phyloP scores from a whole-genome alignment of 306 rosid species.

The Canavalia ensiformis region DNA sequence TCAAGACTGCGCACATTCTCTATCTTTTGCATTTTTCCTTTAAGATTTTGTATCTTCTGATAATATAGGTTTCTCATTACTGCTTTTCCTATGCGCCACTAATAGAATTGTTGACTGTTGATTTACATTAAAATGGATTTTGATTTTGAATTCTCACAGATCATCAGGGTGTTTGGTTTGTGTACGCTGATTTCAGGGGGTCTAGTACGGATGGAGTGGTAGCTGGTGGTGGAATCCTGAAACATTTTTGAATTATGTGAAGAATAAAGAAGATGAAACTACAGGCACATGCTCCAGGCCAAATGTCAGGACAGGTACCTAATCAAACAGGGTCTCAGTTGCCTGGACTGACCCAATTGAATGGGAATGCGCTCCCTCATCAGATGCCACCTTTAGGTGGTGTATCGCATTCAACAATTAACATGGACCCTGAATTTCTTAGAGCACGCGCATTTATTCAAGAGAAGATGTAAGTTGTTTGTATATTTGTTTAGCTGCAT shows the following conservation, averaged over 20 bases:
- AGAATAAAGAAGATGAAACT: constrained; percentile 62
- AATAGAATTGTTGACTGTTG: constrained; percentile 41
- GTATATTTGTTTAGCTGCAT: not conserved
- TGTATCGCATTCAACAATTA: constrained; percentile 53
- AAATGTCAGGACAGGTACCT: constrained; percentile 76
- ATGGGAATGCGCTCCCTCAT: constrained; percentile 66
- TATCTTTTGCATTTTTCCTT: constrained; percentile 30
- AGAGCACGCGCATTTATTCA: constrained; percentile 65
- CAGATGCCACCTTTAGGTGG: constrained; percentile 60
- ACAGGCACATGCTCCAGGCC: constrained; percentile 73
- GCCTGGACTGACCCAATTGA: constrained; percentile 65
- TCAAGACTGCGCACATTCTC: constrained; percentile 31
- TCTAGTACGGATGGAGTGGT: constrained; percentile 36
- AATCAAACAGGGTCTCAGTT: constrained; percentile 76
- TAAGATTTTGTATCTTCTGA: not conserved
- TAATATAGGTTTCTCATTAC: not conserved
- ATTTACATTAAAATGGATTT: constrained; percentile 26
- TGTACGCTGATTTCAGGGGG: constrained; percentile 36
- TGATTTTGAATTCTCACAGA: constrained; percentile 3
- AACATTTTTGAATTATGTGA: constrained; percentile 58
- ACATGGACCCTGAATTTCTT: constrained; percentile 71
- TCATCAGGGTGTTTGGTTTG: constrained; percentile 30
- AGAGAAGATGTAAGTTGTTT: constrained; percentile 77
- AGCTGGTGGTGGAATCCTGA: constrained; percentile 45
- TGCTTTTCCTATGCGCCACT: not conserved